phyloP scores from a whole-genome alignment of 192 early-diverging fungal genomes.

The Funneliformis geosporum region DNA sequence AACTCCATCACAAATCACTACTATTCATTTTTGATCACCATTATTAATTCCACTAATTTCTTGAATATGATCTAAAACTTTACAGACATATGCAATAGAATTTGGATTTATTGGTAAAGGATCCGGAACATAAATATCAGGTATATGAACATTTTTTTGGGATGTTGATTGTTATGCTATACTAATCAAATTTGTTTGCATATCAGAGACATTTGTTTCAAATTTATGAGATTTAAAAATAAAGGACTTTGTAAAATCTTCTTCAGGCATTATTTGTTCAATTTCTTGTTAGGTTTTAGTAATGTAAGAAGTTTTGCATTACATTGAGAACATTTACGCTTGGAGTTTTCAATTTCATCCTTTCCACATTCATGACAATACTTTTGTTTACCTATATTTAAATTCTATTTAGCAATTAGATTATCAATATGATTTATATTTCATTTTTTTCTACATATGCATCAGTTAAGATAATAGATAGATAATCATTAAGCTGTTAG shows the following conservation, averaged over 20 bases:
- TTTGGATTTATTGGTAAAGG: slow-evolving; percentile 11
- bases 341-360: not conserved
- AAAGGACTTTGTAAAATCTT: no score
- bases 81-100: slow-evolving; percentile 12
- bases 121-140: slow-evolving; percentile 16
- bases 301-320: not conserved
- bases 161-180: not conserved
- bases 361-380: not conserved
- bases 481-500: no score
- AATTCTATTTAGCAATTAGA: no score
- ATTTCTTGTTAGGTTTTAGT: not conserved
- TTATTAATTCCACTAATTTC: not conserved
- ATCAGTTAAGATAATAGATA: no score
- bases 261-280: not conserved
- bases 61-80: slow-evolving; percentile 20
- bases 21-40: not conserved
- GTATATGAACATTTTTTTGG: not conserved
- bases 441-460: no score
- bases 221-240: not conserved
- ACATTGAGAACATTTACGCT: not conserved
- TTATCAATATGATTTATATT: no score
- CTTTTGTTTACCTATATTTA: not conserved
- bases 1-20: no score
- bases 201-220: not conserved
- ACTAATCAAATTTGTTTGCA: not conserved